phyloP scores from a whole-genome alignment of 164 flowering plant species.

The Saururus chinensis region DNA sequence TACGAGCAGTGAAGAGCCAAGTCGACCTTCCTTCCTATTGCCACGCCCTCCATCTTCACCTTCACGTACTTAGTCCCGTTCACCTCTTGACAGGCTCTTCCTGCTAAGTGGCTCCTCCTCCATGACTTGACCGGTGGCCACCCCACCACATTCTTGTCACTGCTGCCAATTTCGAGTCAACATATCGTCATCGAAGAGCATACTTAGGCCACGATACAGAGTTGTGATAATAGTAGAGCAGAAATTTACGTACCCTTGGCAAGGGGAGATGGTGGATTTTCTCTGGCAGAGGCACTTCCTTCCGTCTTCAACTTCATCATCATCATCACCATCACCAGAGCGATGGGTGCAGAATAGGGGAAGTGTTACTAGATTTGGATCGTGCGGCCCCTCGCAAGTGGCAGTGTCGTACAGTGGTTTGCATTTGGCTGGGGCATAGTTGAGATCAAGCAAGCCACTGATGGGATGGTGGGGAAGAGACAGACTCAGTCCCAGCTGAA shows the following conservation, averaged over 20 bases:
- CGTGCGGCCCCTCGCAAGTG: slow-evolving; percentile 10
- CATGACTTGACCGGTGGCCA: slow-evolving; percentile 47
- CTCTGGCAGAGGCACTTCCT: not conserved
- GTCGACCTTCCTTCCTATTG: slow-evolving; percentile 51
- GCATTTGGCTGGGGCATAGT: slow-evolving; percentile 5
- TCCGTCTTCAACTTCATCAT: not conserved
- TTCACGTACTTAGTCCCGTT: slow-evolving; percentile 31
- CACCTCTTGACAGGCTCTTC: not conserved
- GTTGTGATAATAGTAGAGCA: too few species aligned
- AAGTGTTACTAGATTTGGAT: slow-evolving; percentile 1
- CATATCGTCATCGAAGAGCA: too few species aligned
- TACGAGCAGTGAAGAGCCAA: slow-evolving; percentile 29
- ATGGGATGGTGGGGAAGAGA: slow-evolving; percentile 16
- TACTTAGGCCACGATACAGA: too few species aligned
- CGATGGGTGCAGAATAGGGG: slow-evolving; percentile 9
- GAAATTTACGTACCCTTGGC: not conserved
- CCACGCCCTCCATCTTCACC: slow-evolving; percentile 67
- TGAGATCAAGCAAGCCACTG: slow-evolving; percentile 15
- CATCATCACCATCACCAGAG: not conserved
- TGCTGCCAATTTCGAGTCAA: not conserved
- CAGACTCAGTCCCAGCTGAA: slow-evolving; percentile 28
- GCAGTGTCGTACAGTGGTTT: slow-evolving; percentile 3
- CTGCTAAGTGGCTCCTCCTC: slow-evolving; percentile 15
- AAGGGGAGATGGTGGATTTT: not conserved
- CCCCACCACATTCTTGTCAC: slow-evolving; percentile 20